These are phyloP conservation scores for Aspergillus sp. DNA, from an alignment of 2,329 filamentous ascomycete genomes.

Conservation along the genomic window DNA sequence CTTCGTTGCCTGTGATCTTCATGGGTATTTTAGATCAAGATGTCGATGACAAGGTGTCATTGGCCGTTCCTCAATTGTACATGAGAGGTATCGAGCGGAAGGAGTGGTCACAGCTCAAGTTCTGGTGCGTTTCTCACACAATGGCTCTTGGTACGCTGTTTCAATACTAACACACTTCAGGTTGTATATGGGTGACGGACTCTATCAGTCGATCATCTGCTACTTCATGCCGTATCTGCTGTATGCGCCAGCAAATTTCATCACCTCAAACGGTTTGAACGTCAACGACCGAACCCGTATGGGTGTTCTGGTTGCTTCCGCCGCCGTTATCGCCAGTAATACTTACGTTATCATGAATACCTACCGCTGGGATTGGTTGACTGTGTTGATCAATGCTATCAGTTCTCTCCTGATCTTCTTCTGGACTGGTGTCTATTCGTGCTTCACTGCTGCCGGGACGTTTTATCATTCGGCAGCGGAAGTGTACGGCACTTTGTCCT, in stretches of 20 bases:
- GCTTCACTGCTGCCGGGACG: constrained; percentile 49
- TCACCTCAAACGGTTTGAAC: constrained; percentile 65
- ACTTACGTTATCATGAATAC: constrained; percentile 92
- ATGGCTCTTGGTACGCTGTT: not conserved
- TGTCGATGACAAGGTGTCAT: constrained; percentile 84
- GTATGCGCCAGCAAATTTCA: constrained; percentile 62
- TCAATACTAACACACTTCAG: constrained; percentile 40
- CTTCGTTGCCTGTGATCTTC: constrained; percentile 85
- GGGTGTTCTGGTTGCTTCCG: constrained; percentile 78
- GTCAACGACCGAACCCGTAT: constrained; percentile 76
- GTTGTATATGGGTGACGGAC: constrained; percentile 88
- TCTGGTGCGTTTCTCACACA: constrained; percentile 63
- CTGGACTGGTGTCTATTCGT: constrained; percentile 87
- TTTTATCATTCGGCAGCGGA: constrained; percentile 75
- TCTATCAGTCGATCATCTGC: constrained; percentile 89
- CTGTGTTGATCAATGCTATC: constrained; percentile 70
- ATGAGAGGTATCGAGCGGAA: constrained; percentile 89
- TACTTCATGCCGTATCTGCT: constrained; percentile 90
- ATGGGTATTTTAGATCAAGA: constrained; percentile 98
- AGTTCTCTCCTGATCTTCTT: constrained; percentile 86
- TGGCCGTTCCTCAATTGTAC: constrained; percentile 93
- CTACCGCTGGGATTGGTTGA: constrained; percentile 97
- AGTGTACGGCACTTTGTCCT: constrained; percentile 72
- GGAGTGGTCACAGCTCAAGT: constrained; percentile 94
- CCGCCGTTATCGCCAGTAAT: constrained; percentile 83